Percentiles rank a stretch among this genome's conserved stretches.
Evolutionary conservation across 306 rosid genomes (phyloP).

Genomic region (Glycine tomentella): DNA sequence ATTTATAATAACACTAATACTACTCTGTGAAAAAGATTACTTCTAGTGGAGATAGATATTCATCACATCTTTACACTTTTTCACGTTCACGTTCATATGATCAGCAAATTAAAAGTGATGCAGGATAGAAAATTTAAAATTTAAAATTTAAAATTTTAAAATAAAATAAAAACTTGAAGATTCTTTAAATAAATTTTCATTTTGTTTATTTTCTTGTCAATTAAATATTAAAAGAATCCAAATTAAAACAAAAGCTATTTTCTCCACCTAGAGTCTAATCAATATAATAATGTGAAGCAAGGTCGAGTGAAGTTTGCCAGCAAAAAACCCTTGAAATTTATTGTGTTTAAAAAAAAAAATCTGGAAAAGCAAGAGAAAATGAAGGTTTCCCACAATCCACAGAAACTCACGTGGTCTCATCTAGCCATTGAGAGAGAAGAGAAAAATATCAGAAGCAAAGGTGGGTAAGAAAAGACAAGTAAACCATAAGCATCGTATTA

Average conservation of each 20-base stretch:
- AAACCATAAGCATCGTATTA: not conserved
- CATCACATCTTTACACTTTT: too few species aligned
- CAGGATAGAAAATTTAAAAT: not conserved
- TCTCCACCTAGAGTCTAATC: not conserved
- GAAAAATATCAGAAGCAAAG: slow-evolving; percentile 6
- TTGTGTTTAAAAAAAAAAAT: not conserved
- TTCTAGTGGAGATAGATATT: too few species aligned
- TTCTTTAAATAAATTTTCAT: not conserved
- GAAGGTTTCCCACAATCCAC: not conserved
- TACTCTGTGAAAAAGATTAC: too few species aligned
- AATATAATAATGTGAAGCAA: not conserved
- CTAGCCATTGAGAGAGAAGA: slow-evolving; percentile 16
- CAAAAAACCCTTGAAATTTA: too few species aligned
- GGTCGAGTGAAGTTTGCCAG: not conserved
- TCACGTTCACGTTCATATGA: too few species aligned
- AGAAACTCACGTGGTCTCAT: slow-evolving; percentile 42
- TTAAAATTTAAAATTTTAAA: too few species aligned
- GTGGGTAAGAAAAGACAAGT: not conserved
- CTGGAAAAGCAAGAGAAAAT: not conserved
- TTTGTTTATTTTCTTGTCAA: too few species aligned
- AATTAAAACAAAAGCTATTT: too few species aligned
- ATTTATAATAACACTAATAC: too few species aligned
- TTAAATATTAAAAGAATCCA: too few species aligned
- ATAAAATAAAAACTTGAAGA: not conserved
- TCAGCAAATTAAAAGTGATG: not conserved